phyloP scores from a whole-genome alignment of 192 early-diverging fungal species.

The Mortierella antarctica region DNA sequence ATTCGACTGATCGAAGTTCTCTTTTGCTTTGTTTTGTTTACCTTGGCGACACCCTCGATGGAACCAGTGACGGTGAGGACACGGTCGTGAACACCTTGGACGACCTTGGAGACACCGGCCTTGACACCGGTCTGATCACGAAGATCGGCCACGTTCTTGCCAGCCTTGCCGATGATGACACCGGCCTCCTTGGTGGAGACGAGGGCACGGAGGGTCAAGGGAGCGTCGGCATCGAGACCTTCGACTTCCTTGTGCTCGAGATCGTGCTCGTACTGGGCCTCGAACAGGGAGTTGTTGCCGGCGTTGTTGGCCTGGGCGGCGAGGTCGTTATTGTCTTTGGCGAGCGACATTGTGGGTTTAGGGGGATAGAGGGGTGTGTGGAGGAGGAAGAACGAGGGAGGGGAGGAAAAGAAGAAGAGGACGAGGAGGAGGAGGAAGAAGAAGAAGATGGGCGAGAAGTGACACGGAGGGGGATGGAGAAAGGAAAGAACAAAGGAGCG shows the following conservation, averaged over 20 bases:
- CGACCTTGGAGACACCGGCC: constrained; percentile 91
- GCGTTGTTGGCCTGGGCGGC: constrained; percentile 18
- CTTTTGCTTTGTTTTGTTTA: constrained; percentile 10
- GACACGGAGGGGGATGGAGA: not conserved
- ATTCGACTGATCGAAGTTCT: not conserved
- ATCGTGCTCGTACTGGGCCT: constrained; percentile 29
- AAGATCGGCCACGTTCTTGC: constrained; percentile 78
- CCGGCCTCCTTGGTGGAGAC: constrained; percentile 93
- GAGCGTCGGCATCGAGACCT: constrained; percentile 48
- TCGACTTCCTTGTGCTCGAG: constrained; percentile 56
- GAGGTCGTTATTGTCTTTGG: constrained; percentile 47
- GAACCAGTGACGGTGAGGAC: constrained; percentile 78
- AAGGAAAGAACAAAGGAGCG: constrained; percentile 11
- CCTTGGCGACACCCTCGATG: constrained; percentile 75
- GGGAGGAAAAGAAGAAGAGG: constrained; percentile 10
- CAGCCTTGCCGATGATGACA: constrained; percentile 74
- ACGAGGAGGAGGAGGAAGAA: constrained; percentile 11
- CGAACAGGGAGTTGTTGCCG: constrained; percentile 12
- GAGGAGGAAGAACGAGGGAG: constrained; percentile 14
- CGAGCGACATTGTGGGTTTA: constrained; percentile 31
- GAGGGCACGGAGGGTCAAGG: constrained; percentile 87
- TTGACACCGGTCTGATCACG: constrained; percentile 84
- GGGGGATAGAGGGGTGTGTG: constrained; percentile 13
- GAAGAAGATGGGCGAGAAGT: constrained; percentile 5
- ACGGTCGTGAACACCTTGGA: constrained; percentile 86